Conservation (phyloP, 1,139 yeast genomes). For the Eremothecium sinecaudum region DNA sequence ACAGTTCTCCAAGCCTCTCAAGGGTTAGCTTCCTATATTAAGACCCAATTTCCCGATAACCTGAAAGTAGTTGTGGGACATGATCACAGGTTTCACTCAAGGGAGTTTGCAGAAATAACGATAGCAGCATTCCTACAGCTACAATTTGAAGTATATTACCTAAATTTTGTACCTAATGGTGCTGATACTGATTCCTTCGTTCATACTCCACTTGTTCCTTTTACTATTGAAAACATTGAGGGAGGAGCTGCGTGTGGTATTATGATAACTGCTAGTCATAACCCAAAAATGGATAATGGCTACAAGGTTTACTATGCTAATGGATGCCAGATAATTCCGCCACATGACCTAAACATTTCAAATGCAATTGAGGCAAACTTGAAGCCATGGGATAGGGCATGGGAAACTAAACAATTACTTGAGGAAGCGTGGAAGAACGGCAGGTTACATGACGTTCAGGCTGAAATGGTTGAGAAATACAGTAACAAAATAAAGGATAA, state of each 20-base stretch:
- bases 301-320: constrained; percentile 89
- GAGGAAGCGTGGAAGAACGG: constrained; percentile 17
- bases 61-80: constrained; percentile 72
- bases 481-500: constrained; percentile 9
- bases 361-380: constrained; percentile 49
- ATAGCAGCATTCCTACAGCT: constrained; percentile 62
- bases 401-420: constrained; percentile 41
- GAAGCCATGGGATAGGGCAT: constrained; percentile 45
- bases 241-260: constrained; percentile 65
- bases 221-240: constrained; percentile 50
- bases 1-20: constrained; percentile 89
- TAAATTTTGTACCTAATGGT: constrained; percentile 35
- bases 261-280: constrained; percentile 95
- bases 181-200: constrained; percentile 36
- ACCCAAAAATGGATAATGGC: constrained; percentile 89
- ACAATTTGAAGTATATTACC: constrained; percentile 60
- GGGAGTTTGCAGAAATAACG: constrained; percentile 67
- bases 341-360: constrained; percentile 74
- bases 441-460: constrained; percentile 28
- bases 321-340: constrained; percentile 94
- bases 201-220: constrained; percentile 92
- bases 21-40: constrained; percentile 64
- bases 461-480: constrained; percentile 29
- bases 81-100: constrained; percentile 81
- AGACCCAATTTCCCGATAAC: constrained; percentile 29